Percentiles rank a stretch among this genome's conserved stretches.
Conservation (phyloP, 495 filamentous ascomycete genomes). For the Neurospora terricola region DNA sequence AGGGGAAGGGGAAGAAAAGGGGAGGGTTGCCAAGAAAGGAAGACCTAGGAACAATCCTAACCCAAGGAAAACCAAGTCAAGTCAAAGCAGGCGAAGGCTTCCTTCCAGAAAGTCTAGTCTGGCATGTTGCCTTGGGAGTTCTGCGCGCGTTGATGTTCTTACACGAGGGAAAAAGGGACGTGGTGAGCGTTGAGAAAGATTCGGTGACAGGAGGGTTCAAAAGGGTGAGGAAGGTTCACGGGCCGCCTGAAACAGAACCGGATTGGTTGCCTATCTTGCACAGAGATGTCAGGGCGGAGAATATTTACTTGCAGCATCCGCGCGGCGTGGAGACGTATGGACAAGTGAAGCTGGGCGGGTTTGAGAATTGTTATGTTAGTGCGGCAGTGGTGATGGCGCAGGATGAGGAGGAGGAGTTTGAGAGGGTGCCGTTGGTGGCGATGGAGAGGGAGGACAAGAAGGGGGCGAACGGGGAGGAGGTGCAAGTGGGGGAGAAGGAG, state of each 20-base stretch:
- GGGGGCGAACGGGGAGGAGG: too few species aligned
- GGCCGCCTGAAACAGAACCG: slow-evolving; percentile 4
- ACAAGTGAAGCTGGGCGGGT: slow-evolving; percentile 37
- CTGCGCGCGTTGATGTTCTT: slow-evolving; percentile 32
- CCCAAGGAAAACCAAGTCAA: not conserved
- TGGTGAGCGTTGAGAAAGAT: slow-evolving; percentile 1
- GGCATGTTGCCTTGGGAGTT: slow-evolving; percentile 34
- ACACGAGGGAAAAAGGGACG: slow-evolving; percentile 28
- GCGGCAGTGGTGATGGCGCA: not conserved
- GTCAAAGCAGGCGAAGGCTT: slow-evolving; percentile 1
- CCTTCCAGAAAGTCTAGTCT: slow-evolving; percentile 33
- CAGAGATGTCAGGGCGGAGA: slow-evolving; percentile 27
- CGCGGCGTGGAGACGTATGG: slow-evolving; percentile 38
- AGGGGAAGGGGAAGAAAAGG: not conserved
- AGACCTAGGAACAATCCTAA: not conserved
- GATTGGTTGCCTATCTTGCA: slow-evolving; percentile 40
- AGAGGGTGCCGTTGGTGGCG: slow-evolving; percentile 4
- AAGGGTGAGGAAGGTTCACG: slow-evolving; percentile 4
- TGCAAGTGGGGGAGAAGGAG: not conserved
- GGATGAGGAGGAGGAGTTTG: slow-evolving; percentile 19
- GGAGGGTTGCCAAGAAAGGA: not conserved
- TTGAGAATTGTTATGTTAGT: slow-evolving; percentile 13
- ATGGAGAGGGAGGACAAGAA: not conserved
- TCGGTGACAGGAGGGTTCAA: not conserved
- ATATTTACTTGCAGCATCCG: slow-evolving; percentile 35